Percentiles rank a stretch among this genome's conserved stretches.
phyloP scores from a whole-genome alignment of 345 rosid genomes.

The Camelina laxa region DNA sequence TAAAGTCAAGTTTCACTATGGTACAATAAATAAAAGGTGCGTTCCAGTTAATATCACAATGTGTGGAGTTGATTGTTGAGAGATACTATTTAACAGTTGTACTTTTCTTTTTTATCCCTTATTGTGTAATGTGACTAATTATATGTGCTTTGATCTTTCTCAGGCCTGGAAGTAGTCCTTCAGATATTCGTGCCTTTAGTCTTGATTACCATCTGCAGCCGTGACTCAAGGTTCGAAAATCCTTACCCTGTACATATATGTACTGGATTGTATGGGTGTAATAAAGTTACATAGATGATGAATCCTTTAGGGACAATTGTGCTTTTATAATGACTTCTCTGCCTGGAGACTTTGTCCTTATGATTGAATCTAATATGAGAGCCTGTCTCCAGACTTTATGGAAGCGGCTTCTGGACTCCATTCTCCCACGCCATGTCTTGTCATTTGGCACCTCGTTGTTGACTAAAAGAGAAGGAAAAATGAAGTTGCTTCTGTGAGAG shows the following conservation, averaged over 20 bases:
- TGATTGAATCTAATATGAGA: slow-evolving; percentile 6
- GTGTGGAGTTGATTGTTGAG: slow-evolving; percentile 12
- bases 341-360: neutral
- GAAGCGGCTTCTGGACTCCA: slow-evolving; percentile 23
- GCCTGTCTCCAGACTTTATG: slow-evolving; percentile 3
- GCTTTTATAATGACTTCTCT: neutral
- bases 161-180: slow-evolving; percentile 95
- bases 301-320: neutral
- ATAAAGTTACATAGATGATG: neutral
- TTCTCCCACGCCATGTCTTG: neutral
- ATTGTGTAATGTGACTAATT: slow-evolving; percentile 16
- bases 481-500: slow-evolving; percentile 24
- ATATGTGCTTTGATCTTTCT: slow-evolving; percentile 17
- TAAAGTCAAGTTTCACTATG: slow-evolving; percentile 78
- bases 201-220: slow-evolving; percentile 81
- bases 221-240: slow-evolving; percentile 44
- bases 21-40: slow-evolving; percentile 86
- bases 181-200: slow-evolving; percentile 75
- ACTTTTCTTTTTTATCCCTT: neutral
- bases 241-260: slow-evolving; percentile 9
- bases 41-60: neutral
- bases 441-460: slow-evolving; percentile 5
- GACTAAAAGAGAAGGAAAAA: neutral
- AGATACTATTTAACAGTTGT: neutral
- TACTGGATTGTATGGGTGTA: neutral